Conservation (phyloP, 2,329 filamentous ascomycete species). For the Ascochyta koolunga region DNA sequence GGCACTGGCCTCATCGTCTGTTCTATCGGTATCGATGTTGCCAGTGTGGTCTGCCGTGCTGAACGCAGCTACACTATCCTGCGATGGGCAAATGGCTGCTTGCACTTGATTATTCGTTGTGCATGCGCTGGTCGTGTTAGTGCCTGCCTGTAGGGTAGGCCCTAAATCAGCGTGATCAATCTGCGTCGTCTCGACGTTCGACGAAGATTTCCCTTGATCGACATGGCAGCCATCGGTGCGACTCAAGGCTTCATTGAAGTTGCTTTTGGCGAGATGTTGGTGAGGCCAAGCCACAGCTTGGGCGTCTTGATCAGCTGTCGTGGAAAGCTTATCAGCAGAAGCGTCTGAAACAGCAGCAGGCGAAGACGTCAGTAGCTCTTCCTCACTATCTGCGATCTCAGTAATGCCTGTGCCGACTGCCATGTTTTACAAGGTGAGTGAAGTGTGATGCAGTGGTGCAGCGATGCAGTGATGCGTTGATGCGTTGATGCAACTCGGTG, state of each 20-base stretch:
- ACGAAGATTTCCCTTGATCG: slow-evolving; percentile 19
- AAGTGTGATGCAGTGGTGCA: not conserved
- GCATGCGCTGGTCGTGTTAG: not conserved
- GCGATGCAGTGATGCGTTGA: too few species aligned
- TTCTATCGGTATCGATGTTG: not conserved
- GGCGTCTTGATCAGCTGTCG: slow-evolving; percentile 27
- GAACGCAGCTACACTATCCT: not conserved
- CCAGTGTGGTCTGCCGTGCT: not conserved
- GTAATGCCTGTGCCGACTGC: slow-evolving; percentile 21
- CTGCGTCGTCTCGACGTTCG: slow-evolving; percentile 11
- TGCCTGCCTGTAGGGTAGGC: not conserved
- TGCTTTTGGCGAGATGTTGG: slow-evolving; percentile 19
- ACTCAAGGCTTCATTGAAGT: slow-evolving; percentile 16
- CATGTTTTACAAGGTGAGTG: slow-evolving; percentile 27
- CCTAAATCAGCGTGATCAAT: slow-evolving; percentile 18
- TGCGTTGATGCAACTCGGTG: too few species aligned
- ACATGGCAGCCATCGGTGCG: slow-evolving; percentile 17
- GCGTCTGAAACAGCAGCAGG: slow-evolving; percentile 22
- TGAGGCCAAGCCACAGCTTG: slow-evolving; percentile 24
- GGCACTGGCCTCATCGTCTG: not conserved
- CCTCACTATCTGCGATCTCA: slow-evolving; percentile 44
- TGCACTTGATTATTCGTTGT: not conserved
- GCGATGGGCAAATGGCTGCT: not conserved
- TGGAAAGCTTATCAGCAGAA: slow-evolving; percentile 30
- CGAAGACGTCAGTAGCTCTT: slow-evolving; percentile 41